Evolutionary conservation across 257 asterid species (phyloP).

Genomic region (Solanum megistacrolobum): DNA sequence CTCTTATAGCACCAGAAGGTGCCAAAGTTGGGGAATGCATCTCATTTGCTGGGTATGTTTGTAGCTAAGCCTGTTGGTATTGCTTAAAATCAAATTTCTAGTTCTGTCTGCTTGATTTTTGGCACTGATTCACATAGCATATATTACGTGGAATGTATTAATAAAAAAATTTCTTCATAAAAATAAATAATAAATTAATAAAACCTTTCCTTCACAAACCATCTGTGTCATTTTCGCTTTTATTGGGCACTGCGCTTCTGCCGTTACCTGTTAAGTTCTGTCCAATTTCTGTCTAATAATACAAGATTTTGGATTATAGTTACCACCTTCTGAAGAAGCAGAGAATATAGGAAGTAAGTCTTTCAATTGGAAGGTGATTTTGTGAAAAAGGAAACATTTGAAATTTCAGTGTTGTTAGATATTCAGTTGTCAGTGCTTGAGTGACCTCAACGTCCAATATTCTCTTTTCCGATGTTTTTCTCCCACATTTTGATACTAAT

Average conservation of each 20-base stretch:
- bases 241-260: not conserved
- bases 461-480: not conserved
- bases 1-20: slow-evolving; percentile 73
- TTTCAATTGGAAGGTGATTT: not conserved
- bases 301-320: not conserved
- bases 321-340: not conserved
- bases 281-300: not conserved
- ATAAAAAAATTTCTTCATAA: not conserved
- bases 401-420: not conserved
- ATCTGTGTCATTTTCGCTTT: not conserved
- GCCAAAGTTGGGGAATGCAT: slow-evolving; percentile 74
- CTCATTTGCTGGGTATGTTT: slow-evolving; percentile 60
- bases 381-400: not conserved
- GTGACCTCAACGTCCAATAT: not conserved
- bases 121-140: not conserved
- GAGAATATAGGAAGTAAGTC: not conserved
- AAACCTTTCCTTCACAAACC: not conserved
- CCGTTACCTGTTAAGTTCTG: too few relatives aligned
- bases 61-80: not conserved
- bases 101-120: not conserved
- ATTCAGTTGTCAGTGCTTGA: not conserved
- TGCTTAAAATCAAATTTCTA: not conserved
- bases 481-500: not conserved
- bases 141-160: not conserved
- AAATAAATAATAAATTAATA: not conserved